Conservation (phyloP, 495 filamentous ascomycete genomes). For the Physcia stellaris region DNA sequence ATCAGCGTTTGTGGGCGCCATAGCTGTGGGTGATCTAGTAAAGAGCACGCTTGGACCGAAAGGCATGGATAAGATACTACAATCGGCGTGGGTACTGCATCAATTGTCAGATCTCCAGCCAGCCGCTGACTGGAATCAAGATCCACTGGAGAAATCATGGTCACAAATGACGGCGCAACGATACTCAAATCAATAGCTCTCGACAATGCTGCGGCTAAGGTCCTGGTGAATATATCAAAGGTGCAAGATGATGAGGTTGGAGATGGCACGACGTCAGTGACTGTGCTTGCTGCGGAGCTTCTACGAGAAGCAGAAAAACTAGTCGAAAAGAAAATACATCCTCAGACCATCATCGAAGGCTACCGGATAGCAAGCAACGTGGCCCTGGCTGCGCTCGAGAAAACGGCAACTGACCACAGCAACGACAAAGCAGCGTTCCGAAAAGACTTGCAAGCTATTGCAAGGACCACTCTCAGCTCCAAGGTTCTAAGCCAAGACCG, state of each 20-base stretch:
- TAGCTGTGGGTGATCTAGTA: conserved; percentile 90
- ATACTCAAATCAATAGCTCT: conserved; percentile 98
- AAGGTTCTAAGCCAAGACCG: conserved; percentile 93
- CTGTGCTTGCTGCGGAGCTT: conserved; percentile 88
- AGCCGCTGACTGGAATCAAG: conserved; percentile 29
- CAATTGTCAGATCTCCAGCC: not conserved
- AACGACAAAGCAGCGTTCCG: conserved; percentile 69
- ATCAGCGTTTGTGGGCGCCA: conserved; percentile 90
- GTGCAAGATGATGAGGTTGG: conserved; percentile 98
- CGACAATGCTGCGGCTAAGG: conserved; percentile 95
- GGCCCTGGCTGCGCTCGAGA: conserved; percentile 70
- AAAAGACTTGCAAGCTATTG: conserved; percentile 80
- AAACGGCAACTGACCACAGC: conserved; percentile 78
- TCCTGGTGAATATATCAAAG: conserved; percentile 97
- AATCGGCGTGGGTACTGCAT: conserved; percentile 65
- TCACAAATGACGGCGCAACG: conserved; percentile 96
- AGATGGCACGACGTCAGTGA: conserved; percentile 85
- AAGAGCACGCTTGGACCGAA: conserved; percentile 96
- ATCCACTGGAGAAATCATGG: conserved; percentile 91
- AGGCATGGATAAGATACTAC: conserved; percentile 99
- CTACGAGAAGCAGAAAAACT: conserved; percentile 94
- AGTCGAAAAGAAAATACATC: conserved; percentile 94
- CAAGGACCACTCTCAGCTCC: conserved; percentile 92
- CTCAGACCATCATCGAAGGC: conserved; percentile 97
- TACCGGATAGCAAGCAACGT: conserved; percentile 92